Percentiles rank a stretch among this genome's conserved stretches.
Evolutionary conservation across 2,329 filamentous ascomycete species (phyloP).

Genomic region (Westerdykella ornata): DNA sequence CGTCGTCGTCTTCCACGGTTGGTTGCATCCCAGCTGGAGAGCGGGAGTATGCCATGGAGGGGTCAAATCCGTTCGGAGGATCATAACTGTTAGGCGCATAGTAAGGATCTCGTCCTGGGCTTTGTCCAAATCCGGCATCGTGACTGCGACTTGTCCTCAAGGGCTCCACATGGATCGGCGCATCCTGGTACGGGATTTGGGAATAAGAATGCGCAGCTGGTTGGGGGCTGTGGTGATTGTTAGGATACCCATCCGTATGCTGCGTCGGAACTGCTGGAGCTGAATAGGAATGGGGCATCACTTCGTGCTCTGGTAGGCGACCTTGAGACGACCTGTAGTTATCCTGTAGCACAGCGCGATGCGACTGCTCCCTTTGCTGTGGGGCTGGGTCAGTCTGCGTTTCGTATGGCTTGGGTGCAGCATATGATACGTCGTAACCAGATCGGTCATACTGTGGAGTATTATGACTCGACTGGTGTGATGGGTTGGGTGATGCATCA

Average conservation of each 20-base stretch:
- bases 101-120: constrained; percentile 27
- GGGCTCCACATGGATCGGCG: constrained; percentile 30
- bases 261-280: constrained; percentile 39
- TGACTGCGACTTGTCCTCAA: constrained; percentile 26
- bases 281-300: constrained; percentile 42
- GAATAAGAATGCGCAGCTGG: constrained; percentile 4
- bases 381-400: constrained; percentile 26
- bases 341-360: constrained; percentile 24
- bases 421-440: constrained; percentile 33
- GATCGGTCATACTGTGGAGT: constrained; percentile 16
- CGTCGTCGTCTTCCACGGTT: constrained; percentile 58
- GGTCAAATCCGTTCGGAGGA: constrained; percentile 45
- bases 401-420: constrained; percentile 34
- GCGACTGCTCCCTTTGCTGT: constrained; percentile 11
- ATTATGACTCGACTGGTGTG: constrained; percentile 14
- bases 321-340: constrained; percentile 20
- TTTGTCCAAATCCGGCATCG: constrained; percentile 19
- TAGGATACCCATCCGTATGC: constrained; percentile 11
- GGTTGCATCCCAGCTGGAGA: constrained; percentile 51
- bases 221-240: constrained; percentile 11
- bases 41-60: constrained; percentile 42
- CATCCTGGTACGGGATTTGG: constrained; percentile 23
- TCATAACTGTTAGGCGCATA: constrained; percentile 29
- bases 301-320: constrained; percentile 21
- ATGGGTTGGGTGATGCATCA: constrained; percentile 19